Conservation (phyloP, 441 rosid genomes). For the Arabidopsis hybrid region DNA sequence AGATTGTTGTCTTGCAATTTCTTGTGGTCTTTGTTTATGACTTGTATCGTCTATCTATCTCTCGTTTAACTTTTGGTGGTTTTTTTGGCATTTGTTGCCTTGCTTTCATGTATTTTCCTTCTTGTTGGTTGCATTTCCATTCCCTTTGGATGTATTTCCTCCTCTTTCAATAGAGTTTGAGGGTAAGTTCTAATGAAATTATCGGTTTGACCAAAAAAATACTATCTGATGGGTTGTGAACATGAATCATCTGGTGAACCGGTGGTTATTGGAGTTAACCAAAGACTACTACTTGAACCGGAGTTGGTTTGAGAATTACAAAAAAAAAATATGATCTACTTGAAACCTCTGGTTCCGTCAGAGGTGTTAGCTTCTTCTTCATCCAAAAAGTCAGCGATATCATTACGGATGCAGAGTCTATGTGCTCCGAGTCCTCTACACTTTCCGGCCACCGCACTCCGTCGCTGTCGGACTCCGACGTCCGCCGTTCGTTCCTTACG, state of each 20-base stretch:
- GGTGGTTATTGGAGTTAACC: not conserved
- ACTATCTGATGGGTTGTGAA: not conserved
- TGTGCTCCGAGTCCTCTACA: constrained; percentile 32
- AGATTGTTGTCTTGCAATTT: too few relatives aligned
- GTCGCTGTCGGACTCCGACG: not conserved
- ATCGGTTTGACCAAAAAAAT: too few relatives aligned
- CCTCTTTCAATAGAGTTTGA: too few relatives aligned
- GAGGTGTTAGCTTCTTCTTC: constrained; percentile 20
- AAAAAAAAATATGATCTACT: not conserved
- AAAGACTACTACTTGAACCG: not conserved
- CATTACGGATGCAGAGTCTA: constrained; percentile 41
- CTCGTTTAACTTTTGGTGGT: too few relatives aligned
- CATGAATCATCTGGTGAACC: not conserved
- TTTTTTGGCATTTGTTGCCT: too few relatives aligned
- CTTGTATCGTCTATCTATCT: too few relatives aligned
- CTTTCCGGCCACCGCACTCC: constrained; percentile 39
- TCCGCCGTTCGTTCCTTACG: not conserved
- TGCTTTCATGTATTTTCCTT: too few relatives aligned
- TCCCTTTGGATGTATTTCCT: too few relatives aligned
- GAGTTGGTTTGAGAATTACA: not conserved
- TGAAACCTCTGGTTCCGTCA: constrained; percentile 7
- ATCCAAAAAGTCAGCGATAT: constrained; percentile 8
- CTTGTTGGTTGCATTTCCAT: too few relatives aligned
- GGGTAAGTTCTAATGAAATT: too few relatives aligned
- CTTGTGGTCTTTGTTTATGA: too few relatives aligned